These are phyloP conservation scores for Xylaria longipes DNA, from an alignment of 495 filamentous ascomycete species.

Conservation along the genomic window DNA sequence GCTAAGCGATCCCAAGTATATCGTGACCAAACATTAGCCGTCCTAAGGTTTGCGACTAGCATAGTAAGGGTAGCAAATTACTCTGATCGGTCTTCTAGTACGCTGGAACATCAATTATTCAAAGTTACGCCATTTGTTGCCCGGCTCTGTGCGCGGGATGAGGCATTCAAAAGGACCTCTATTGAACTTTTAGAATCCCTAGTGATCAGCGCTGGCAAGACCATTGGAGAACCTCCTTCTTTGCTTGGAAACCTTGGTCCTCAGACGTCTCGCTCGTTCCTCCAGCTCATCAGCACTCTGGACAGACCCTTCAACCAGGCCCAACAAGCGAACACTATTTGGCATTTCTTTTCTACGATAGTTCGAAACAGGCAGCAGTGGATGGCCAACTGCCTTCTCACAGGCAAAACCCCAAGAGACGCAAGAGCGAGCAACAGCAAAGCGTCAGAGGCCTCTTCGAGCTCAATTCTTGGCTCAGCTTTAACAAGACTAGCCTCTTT, in stretches of 20 bases:
- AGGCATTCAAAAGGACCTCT: slow-evolving; percentile 67
- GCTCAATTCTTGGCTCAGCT: slow-evolving; percentile 76
- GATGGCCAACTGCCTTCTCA: slow-evolving; percentile 91
- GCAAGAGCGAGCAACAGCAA: slow-evolving; percentile 63
- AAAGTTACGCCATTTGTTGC: slow-evolving; percentile 75
- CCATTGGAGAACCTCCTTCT: slow-evolving; percentile 78
- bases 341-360: slow-evolving; percentile 86
- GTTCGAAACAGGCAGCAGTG: slow-evolving; percentile 92
- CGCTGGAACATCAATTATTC: slow-evolving; percentile 80
- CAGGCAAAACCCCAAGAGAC: slow-evolving; percentile 81
- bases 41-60: slow-evolving; percentile 69
- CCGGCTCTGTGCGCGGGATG: slow-evolving; percentile 76
- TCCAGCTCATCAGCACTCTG: slow-evolving; percentile 77
- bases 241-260: slow-evolving; percentile 86
- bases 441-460: slow-evolving; percentile 52
- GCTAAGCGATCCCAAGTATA: slow-evolving; percentile 62
- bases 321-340: slow-evolving; percentile 68
- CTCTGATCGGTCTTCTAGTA: slow-evolving; percentile 62
- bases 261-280: slow-evolving; percentile 80
- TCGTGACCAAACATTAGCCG: slow-evolving; percentile 66
- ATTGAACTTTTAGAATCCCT: slow-evolving; percentile 75
- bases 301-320: slow-evolving; percentile 73
- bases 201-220: slow-evolving; percentile 68
- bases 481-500: slow-evolving; percentile 76
- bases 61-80: slow-evolving; percentile 73